A percentile compares a stretch with the other conserved stretches of the same genome.
Conservation (phyloP, 108 stramenopile species). For the Fragilariopsis cylindrus region DNA sequence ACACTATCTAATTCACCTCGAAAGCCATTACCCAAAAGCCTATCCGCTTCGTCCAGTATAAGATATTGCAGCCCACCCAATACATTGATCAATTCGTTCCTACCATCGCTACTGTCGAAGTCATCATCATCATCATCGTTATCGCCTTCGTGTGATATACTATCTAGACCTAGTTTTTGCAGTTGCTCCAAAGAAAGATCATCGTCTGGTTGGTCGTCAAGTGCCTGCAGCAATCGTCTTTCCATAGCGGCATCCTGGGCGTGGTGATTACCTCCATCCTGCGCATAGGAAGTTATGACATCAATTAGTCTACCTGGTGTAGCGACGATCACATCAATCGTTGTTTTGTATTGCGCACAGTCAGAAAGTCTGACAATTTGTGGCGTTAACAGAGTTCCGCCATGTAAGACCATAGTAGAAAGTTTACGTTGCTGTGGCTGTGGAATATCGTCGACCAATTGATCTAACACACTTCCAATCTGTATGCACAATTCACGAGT, state of each 20-base stretch:
- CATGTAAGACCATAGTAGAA: conserved; percentile 48
- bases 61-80: conserved; percentile 62
- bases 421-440: not conserved
- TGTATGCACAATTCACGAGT: conserved; percentile 95
- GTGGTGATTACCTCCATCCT: conserved; percentile 32
- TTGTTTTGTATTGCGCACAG: conserved; percentile 24
- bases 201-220: conserved; percentile 40
- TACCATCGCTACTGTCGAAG: conserved; percentile 53
- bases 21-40: conserved; percentile 78
- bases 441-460: conserved; percentile 41
- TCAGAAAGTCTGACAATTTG: conserved; percentile 58
- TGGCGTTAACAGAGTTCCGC: conserved; percentile 64
- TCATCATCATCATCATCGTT: conserved; percentile 22
- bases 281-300: conserved; percentile 58
- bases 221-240: conserved; percentile 57
- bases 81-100: conserved; percentile 48
- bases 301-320: conserved; percentile 96
- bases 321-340: conserved; percentile 90
- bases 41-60: conserved; percentile 97
- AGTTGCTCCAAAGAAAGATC: conserved; percentile 54
- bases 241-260: conserved; percentile 55
- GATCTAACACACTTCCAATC: conserved; percentile 58
- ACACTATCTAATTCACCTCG: conserved; percentile 74
- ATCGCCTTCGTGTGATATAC: not conserved
- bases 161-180: conserved; percentile 53